Evolutionary conservation across 2,329 filamentous ascomycete genomes (phyloP), one percentile per base, ranked within the genome.

Genomic region (Alternaria conjuncta): DNA sequence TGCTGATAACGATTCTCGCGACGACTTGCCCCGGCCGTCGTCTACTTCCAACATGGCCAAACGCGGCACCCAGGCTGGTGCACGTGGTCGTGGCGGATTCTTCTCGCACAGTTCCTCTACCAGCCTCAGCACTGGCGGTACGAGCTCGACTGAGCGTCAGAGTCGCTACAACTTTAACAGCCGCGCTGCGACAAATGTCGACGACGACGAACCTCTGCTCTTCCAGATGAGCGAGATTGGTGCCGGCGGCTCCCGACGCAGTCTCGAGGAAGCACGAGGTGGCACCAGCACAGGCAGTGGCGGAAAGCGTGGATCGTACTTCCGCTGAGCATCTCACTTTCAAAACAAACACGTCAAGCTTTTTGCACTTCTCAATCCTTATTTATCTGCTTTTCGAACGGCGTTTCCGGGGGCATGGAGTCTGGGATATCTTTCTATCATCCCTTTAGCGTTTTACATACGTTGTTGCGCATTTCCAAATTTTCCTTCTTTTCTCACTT

Each of bases 191-290:
- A 75, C 76, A 0, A 78, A 81, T n/a, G 43, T 71, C 9, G 84
- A 87, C 23, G 89, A 91, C 63, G 90, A 92, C 58, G 90, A 93
- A 72, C 89, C 89, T 0, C 78, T 93, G 10, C 83, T 93, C 10
- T 93, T 93, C 77, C 89, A 90, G 66, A 88, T 93, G 84, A 91
- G 89, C 36, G 90, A 93, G 77, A 86, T 92, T 74, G 88, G 89
- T 68, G 67, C 73, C 6, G 75, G 74, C 11, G 75, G 73, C 8
- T 77, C 75, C 10, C 69, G 79, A 6, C 75, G 78, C 46, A 81
- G 79, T 56, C 67, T 81, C 9, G 79, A 81, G 58, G 79, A 80
- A 64, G 71, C 71, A 26, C 66, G 77, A 61, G 76, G 77, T 9
- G 76, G 74, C 9, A 67, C 73, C 4, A 71, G 71, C 23, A 69